Base-by-base conservation (phyloP, 2,329 filamentous ascomycete genomes). In the Fusarium denticulatum region DNA sequence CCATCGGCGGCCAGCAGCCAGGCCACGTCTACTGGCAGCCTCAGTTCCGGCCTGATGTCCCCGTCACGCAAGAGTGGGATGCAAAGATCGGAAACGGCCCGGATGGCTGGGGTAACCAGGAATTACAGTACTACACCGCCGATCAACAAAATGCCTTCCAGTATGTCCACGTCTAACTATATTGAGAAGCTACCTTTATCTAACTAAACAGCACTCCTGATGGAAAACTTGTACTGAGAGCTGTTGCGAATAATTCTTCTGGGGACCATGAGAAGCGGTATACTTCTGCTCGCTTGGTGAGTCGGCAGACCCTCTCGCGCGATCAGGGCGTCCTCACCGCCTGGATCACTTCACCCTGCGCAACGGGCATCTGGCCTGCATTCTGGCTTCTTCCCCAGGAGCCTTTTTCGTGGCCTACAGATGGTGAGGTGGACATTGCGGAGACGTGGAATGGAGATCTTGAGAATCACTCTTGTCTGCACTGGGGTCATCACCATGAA, bases 91-190 rank as follows among this genome's bases (percentile, higher is more conserved):
- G 86, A 34, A 86, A 86, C 39, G 88, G 88, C 34, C 85, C 84
- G n/a, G 85, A 89, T 75, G 88, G 89, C 42, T 91, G 89, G 89
- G 89, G 89, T 28, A 91, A 91, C 76, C 86, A 89, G 68, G 89
- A 91, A 81, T 81, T 88, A 55, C 85, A 91, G 79, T 86, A 88
- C 80, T 91, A 91, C 77, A 87, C 86, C 11, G 80, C 84, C 39
- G 78, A 81, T 16, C 78, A 83, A 2, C 76, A 81, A 9, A 90
- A 90, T 75, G 85, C 85, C 28, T 91, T 90, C 77, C 84, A 89
- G 82, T 83, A 68, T 34, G 81, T 57, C 10, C 20, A 67, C 37
- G 80, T 43, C 13, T 32, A 40, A 8, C 30, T 10, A 6, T 46
- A 18, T 10, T 4, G 16, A 28, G n/a, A 36, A 16, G 20, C n/a